These are phyloP conservation scores for Plantago ovata DNA, from an alignment of 257 asterid genomes.

Conservation along the genomic window DNA sequence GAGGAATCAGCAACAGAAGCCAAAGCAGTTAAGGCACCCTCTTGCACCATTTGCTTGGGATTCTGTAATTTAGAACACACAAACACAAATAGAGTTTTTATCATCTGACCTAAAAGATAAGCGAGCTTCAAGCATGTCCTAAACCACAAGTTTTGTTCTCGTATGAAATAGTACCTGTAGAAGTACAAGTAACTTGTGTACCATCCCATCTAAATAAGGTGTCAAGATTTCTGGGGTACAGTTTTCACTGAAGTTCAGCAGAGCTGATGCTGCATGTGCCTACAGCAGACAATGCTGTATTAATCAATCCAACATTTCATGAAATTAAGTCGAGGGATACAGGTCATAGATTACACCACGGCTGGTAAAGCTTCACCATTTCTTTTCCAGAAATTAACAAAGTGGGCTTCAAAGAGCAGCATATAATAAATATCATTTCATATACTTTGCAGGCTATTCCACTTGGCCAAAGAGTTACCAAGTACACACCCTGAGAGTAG, in stretches of 20 bases:
- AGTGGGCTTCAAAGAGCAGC: no score
- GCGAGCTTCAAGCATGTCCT: not conserved
- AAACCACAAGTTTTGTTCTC: not conserved
- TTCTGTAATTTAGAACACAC: slow-evolving; percentile 46
- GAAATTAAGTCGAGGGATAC: no score
- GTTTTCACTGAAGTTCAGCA: slow-evolving; percentile 83
- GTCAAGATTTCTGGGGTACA: slow-evolving; percentile 82
- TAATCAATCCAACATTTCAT: no score
- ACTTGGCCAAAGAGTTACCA: no score
- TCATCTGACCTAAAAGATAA: not conserved
- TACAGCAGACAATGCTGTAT: slow-evolving; percentile 18
- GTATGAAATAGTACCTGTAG: slow-evolving; percentile 52
- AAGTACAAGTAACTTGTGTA: slow-evolving; percentile 69
- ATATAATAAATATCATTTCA: no score
- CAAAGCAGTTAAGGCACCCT: slow-evolving; percentile 87
- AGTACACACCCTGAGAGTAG: no score
- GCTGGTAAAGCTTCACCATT: no score
- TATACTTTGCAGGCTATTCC: no score
- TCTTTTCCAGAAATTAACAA: no score
- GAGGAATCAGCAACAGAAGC: slow-evolving; percentile 96
- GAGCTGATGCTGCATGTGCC: slow-evolving; percentile 99
- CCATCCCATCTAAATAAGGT: slow-evolving; percentile 79
- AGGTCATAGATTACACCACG: no score
- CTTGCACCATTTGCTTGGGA: slow-evolving; percentile 95
- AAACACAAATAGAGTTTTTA: not conserved